A percentile compares a stretch with the other conserved stretches of the same genome.
Evolutionary conservation across 2,329 filamentous ascomycete species (phyloP).

Genomic region (Orbilia quercus): DNA sequence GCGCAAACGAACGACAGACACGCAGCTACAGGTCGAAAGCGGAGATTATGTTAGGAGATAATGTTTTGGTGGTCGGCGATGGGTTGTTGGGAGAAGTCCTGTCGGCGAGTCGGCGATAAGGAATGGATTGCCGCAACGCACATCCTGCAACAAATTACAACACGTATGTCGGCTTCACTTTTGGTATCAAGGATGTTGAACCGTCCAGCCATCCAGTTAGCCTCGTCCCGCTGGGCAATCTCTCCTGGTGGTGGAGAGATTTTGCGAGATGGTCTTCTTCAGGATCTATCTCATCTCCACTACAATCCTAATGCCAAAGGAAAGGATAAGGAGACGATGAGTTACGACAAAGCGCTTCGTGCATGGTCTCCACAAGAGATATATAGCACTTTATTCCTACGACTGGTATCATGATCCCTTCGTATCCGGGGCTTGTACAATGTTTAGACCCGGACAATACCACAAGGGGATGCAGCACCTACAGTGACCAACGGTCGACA

Average conservation of each 20-base stretch:
- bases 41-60: conserved; percentile 49
- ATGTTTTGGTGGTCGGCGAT: conserved; percentile 26
- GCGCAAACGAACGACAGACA: not conserved
- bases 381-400: conserved; percentile 56
- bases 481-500: conserved; percentile 58
- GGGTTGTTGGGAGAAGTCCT: not conserved
- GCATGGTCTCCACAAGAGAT: conserved; percentile 12
- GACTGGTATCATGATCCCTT: conserved; percentile 63
- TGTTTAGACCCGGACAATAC: conserved; percentile 64
- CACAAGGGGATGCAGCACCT: conserved; percentile 62
- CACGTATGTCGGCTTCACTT: too few relatives aligned
- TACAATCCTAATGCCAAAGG: conserved; percentile 5
- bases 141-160: conserved; percentile 21
- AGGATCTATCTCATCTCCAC: conserved; percentile 61
- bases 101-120: conserved; percentile 31
- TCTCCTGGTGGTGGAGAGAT: conserved; percentile 58
- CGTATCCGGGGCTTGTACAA: conserved; percentile 63
- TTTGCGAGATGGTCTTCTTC: conserved; percentile 60
- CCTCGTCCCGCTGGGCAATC: conserved; percentile 62
- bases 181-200: conserved; percentile 47
- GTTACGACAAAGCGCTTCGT: conserved; percentile 14
- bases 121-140: conserved; percentile 19
- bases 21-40: too few relatives aligned
- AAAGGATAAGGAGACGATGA: not conserved
- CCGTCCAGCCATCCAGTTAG: conserved; percentile 62